Conservation (phyloP, 129 eudicot genomes). For the Ambrosia artemisiifolia region DNA sequence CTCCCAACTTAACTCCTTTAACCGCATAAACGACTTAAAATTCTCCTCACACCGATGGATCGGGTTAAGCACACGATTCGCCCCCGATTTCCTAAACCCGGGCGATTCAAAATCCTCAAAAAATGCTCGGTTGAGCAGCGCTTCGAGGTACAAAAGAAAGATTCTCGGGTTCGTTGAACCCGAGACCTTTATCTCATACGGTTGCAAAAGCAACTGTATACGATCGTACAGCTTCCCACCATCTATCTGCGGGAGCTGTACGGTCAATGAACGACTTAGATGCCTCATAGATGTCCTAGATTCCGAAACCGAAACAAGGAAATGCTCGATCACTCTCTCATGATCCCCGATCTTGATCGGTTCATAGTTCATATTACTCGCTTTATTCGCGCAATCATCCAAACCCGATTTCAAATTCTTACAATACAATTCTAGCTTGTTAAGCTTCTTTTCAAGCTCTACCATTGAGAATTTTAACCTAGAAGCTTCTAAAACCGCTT, state of each 20-base stretch:
- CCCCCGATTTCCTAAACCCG: no score
- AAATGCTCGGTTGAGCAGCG: constrained; percentile 56
- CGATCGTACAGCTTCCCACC: constrained; percentile 67
- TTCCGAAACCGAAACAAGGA: constrained; percentile 67
- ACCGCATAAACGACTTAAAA: constrained; percentile 41
- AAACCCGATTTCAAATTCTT: constrained; percentile 73
- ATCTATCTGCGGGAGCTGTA: constrained; percentile 56
- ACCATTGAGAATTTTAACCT: constrained; percentile 66
- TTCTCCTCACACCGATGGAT: constrained; percentile 66
- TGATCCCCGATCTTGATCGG: constrained; percentile 42
- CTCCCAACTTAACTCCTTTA: constrained; percentile 78
- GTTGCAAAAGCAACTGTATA: constrained; percentile 49
- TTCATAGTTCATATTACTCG: constrained; percentile 28
- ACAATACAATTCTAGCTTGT: constrained; percentile 76
- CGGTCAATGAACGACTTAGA: constrained; percentile 58
- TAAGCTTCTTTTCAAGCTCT: constrained; percentile 83
- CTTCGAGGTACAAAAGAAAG: constrained; percentile 58
- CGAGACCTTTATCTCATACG: constrained; percentile 63
- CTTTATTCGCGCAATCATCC: constrained; percentile 47
- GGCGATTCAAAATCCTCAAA: constrained; percentile 58
- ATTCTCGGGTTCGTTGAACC: constrained; percentile 59
- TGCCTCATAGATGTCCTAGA: constrained; percentile 59
- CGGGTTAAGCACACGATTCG: constrained; percentile 11
- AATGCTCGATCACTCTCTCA: constrained; percentile 63
- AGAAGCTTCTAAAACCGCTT: constrained; percentile 74